Evolutionary conservation across 768 basidiomycete species (phyloP), one percentile per base, ranked within the genome.

Genomic region (Collybia sordida): DNA sequence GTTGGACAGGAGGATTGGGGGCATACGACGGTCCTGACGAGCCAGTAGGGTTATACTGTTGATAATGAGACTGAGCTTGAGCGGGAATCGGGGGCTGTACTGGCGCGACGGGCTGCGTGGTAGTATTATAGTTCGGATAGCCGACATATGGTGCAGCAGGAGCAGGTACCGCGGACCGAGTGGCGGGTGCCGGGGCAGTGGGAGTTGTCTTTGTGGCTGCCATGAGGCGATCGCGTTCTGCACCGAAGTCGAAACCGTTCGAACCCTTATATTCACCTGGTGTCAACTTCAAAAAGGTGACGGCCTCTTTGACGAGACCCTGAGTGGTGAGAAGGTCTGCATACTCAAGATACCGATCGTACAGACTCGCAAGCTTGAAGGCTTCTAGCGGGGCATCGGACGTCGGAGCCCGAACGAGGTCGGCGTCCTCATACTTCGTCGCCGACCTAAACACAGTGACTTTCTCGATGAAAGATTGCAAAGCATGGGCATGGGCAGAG

Each of bases 401-500:
- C 2, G 74, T 63, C 0, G 68, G 52, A 1, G 66, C 58, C 42
- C 67, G 61, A 1, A 67, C 62, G 31, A 98, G 74, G 53, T 95
- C 94, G 14, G 69, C 67, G 59, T 94, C 92, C 54, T 80, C 73
- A 63, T 93, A 95, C 12, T 78, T 75, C 42, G 90, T 89, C 0
- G 96, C 97, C 42, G 81, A 76, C 43, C 92, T 85, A 81, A 99
- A 98, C 36, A 97, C 84, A 1, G 94, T 86, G 19, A 98, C 94
- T 70, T 98, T 98, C 71, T 98, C 97, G 59, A 98, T 80, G 69
- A 98, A 95, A 0, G 88, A 86, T 64, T 98, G 96, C 36, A 99
- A 70, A 2, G 94, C 93, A 22, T 85, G 80, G 0, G 88, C 91
- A 54, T 92, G 90, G 0, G 86, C 85, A 1, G 90, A 84, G 61